Base-by-base conservation (phyloP, 495 filamentous ascomycete genomes). In the Oidiodendron maius region DNA sequence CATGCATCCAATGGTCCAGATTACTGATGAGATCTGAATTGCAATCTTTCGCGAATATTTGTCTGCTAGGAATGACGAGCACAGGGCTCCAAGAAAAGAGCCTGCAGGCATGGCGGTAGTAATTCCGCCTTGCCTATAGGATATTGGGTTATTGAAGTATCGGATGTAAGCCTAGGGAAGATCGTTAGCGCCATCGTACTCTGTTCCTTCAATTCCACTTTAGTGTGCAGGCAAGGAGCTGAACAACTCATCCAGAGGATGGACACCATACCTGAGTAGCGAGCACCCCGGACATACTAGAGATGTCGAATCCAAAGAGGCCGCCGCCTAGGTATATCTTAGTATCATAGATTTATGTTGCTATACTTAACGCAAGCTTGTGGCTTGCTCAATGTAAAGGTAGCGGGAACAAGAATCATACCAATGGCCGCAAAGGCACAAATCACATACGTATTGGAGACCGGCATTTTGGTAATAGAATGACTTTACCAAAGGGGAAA, bases 291-390 rank as follows among this genome's bases (percentile, higher is more conserved):
- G 74, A 77, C 82, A 87, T 84, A 34, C 74, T 80, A 28, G 72
- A 75, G 59, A 87, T 86, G 61, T 87, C 83, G 65, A 86, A 87
- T 59, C 83, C 83, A 61, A 87, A 87, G 25, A 84, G 70, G 26
- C 74, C 79, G 48, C 81, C 81, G 62, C 81, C 79, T 78, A 40
- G 6, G 8, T 22, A 12, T 28, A 46, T 53, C n/a, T n/a, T n/a
- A n/a, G n/a, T n/a, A n/a, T n/a, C n/a, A n/a, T n/a, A n/a, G n/a
- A n/a, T n/a, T n/a, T n/a, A n/a, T n/a, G n/a, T n/a, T n/a, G n/a
- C n/a, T n/a, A n/a, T n/a, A n/a, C n/a, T n/a, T n/a, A n/a, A n/a
- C n/a, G n/a, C n/a, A n/a, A n/a, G n/a, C n/a, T n/a, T n/a, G n/a
- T 36, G 35, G 28, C 6, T 18, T 12, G 37, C 17, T 21, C 45